These are phyloP conservation scores for Glutinoglossum americanum DNA, from an alignment of 495 filamentous ascomycete species.

Conservation along the genomic window DNA sequence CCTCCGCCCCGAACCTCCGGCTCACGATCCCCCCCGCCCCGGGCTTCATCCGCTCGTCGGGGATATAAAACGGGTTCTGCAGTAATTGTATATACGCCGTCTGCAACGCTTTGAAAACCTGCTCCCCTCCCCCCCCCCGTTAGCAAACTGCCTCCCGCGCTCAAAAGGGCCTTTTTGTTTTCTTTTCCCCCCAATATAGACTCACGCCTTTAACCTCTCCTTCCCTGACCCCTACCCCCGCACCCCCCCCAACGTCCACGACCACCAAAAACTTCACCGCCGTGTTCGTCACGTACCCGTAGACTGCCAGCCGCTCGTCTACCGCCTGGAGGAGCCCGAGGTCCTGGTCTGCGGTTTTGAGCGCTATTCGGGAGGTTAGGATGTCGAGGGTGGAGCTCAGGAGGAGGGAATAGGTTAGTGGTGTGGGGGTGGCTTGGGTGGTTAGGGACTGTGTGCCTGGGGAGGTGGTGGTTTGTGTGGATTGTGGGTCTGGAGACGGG, in stretches of 20 bases:
- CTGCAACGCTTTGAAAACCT: slow-evolving; percentile 83
- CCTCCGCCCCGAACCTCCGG: slow-evolving; percentile 56
- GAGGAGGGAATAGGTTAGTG: slow-evolving; percentile 75
- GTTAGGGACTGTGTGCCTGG: too few species aligned
- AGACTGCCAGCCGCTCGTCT: slow-evolving; percentile 76
- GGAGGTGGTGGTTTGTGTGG: slow-evolving; percentile 22
- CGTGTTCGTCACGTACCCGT: slow-evolving; percentile 95
- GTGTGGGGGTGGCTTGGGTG: too few species aligned
- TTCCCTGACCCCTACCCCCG: slow-evolving; percentile 37
- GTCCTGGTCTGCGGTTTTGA: slow-evolving; percentile 52
- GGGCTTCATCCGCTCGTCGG: slow-evolving; percentile 46
- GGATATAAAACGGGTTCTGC: slow-evolving; percentile 88
- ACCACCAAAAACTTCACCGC: slow-evolving; percentile 74
- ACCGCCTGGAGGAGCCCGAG: slow-evolving; percentile 79
- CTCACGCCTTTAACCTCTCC: slow-evolving; percentile 60
- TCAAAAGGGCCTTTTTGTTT: too few species aligned
- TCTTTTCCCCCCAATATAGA: slow-evolving; percentile 3
- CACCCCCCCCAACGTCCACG: slow-evolving; percentile 49
- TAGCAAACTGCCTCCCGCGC: too few species aligned
- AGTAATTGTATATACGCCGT: slow-evolving; percentile 72
- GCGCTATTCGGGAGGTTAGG: slow-evolving; percentile 55
- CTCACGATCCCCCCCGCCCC: slow-evolving; percentile 51
- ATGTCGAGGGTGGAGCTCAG: slow-evolving; percentile 81
- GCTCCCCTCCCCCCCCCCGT: neutral
- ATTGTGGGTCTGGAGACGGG: slow-evolving; percentile 23